A percentile compares a stretch with the other conserved stretches of the same genome.
Evolutionary conservation across 495 filamentous ascomycete species (phyloP).

Genomic region (Daldinia bambusicola): DNA sequence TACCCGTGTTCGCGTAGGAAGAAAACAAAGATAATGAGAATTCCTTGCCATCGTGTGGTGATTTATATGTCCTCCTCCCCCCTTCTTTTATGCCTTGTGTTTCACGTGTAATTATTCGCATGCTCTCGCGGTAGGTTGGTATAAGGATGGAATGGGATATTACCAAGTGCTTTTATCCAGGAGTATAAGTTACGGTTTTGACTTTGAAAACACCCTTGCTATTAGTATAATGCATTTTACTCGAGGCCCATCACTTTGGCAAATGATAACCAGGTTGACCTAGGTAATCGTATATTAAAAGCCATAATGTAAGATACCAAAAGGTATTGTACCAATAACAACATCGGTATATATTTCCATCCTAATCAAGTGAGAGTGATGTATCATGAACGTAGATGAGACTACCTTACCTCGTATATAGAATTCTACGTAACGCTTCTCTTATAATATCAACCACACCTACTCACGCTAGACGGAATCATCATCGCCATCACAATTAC

Average conservation of each 20-base stretch:
- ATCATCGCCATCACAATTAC: too few relatives aligned
- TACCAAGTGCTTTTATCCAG: not conserved
- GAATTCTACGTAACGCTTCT: too few relatives aligned
- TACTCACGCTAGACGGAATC: not conserved
- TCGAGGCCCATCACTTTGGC: not conserved
- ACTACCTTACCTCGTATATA: too few relatives aligned
- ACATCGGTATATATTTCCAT: not conserved
- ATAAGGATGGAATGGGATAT: not conserved
- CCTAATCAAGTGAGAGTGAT: not conserved
- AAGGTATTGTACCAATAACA: not conserved
- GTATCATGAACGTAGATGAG: not conserved
- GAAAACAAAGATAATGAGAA: conserved; percentile 10
- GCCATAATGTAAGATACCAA: not conserved
- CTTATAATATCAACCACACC: not conserved
- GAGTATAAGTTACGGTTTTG: not conserved
- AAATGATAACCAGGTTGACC: too few relatives aligned
- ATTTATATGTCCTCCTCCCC: not conserved
- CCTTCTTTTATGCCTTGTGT: not conserved
- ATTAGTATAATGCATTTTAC: not conserved
- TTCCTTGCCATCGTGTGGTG: conserved; percentile 3
- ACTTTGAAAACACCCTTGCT: not conserved
- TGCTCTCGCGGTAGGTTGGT: not conserved
- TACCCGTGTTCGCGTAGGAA: conserved; percentile 32
- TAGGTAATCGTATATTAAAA: not conserved
- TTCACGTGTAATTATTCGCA: not conserved